Evolutionary conservation across 768 basidiomycete species (phyloP), one percentile per base, ranked within the genome.

Genomic region (Lactarius deliciosus): DNA sequence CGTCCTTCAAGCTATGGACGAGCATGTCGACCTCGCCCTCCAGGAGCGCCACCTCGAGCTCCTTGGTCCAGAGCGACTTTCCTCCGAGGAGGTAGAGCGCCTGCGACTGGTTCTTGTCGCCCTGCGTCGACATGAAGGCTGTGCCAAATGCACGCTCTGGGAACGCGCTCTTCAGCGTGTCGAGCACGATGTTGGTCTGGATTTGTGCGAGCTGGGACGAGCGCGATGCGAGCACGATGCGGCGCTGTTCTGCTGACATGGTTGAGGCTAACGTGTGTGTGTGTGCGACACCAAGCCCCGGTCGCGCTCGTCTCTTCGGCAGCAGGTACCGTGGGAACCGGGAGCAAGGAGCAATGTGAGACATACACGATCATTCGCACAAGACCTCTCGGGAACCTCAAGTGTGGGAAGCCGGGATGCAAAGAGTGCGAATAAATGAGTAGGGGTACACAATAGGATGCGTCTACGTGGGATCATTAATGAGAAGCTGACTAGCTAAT

Each of bases 21-120:
- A 99, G 85, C 83, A 98, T 87, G 75, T 99, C 97, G 58, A 96
- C 90, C 15, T 82, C 79, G 36, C 82, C 78, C 54, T 87, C 82
- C 63, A 86, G 81, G 67, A 99, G 79, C 54, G 87, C 88, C 22
- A 91, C 90, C 75, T 99, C 97, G 62, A 99, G 86, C 72, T 98
- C 96, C 72, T 94, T 92, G 43, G 97, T 99, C 97, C 97, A 99
- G 34, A 98, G 77, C 0, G 91, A 84, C 75, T 93, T 94, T n/a
- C 92, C 94, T 45, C 94, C 94, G 18, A 97, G 79, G 10, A 95
- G 81, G 77, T 96, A 96, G 20, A 97, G 81, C 3, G 85, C 83
- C 70, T 93, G 89, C 1, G 89, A 86, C 77, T 96, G 93, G 73
- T 97, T 95, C 73, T 91, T 90, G 79, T 98, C 96, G 4, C 81